These are phyloP conservation scores for Lentinula sp. DNA, from an alignment of 768 basidiomycete species.

Conservation along the genomic window DNA sequence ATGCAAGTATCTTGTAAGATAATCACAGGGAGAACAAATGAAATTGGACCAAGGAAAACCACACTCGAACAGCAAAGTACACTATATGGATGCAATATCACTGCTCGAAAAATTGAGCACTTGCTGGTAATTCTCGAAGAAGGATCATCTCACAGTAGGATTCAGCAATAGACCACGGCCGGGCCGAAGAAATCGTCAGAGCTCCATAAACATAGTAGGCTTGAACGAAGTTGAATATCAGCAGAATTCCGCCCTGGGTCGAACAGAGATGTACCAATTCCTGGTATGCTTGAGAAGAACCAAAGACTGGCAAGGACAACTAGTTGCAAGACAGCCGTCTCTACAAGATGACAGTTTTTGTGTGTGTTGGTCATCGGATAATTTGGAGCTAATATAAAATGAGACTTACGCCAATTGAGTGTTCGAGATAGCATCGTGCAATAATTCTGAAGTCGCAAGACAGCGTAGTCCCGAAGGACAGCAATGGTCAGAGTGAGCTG, in stretches of 20 bases:
- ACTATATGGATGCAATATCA: background rate
- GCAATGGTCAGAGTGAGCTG: too few species aligned
- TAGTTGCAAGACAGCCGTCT: background rate
- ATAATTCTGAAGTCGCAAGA: too few species aligned
- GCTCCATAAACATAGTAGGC: background rate
- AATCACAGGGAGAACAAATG: constrained; percentile 1
- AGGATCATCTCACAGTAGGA: background rate
- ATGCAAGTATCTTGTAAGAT: background rate
- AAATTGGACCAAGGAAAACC: constrained; percentile 2
- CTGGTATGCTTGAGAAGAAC: constrained; percentile 1
- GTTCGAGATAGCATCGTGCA: background rate
- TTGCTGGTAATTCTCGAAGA: background rate
- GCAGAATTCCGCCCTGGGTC: background rate
- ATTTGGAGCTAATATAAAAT: background rate
- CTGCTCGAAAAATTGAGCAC: background rate
- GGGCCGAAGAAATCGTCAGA: background rate
- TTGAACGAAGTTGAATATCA: background rate
- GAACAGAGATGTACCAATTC: background rate
- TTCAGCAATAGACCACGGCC: background rate
- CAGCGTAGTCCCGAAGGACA: too few species aligned
- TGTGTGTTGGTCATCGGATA: too few species aligned
- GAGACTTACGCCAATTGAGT: background rate
- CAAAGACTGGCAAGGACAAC: background rate
- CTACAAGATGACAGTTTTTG: background rate
- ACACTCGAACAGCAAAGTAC: background rate